Evolutionary conservation across 23 red algal genomes (phyloP), one percentile per base, ranked within the genome.

Genomic region (Gracilaria gracilis): DNA sequence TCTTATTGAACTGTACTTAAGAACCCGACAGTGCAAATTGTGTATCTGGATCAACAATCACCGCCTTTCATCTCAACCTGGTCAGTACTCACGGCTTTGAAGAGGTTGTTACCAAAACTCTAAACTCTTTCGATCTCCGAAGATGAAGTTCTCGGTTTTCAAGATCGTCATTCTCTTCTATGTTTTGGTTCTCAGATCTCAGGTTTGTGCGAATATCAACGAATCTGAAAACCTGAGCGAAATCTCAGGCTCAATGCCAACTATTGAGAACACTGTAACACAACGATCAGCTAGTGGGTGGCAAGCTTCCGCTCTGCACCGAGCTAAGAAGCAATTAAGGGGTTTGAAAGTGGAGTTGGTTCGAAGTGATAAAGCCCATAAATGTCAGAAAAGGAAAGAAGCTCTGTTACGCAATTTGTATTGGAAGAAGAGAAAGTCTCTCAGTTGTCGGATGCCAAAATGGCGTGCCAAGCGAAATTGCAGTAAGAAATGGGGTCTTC

Each of bases 401-500:
- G 0, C 28, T 4, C 13, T 75, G 6, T 31, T 75, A 7, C 69
- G 69, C 36, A 46, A 1, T 46, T 12, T 75, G 20, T 75, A 75
- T 46, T 75, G 69, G 69, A 75, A 44, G 29, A 19, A 75, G 29
- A 75, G 19, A 36, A 2, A 46, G 3, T 75, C 39, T n/a, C n/a
- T n/a, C 9, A 75, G 11, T 35, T 75, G 69, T 75, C 0, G 17
- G 15, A 75, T 46, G 14, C 11, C 69, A 9, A 0, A 40, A 1
- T 46, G 35, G 69, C 69, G 69, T 27, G 69, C 69, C 1, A 19
- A 12, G 37, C 39, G 35, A 46, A 36, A 75, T 23, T 75, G 69
- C 37, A 75, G 44, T 7, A 75, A 75, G 39, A 75, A 47, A 19
- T 21, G 39, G 69, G 69, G 69, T 46, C 33, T 75, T 19, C 33